These are phyloP conservation scores for Nemania sp. DNA, from an alignment of 2,329 filamentous ascomycete species.

Conservation along the genomic window DNA sequence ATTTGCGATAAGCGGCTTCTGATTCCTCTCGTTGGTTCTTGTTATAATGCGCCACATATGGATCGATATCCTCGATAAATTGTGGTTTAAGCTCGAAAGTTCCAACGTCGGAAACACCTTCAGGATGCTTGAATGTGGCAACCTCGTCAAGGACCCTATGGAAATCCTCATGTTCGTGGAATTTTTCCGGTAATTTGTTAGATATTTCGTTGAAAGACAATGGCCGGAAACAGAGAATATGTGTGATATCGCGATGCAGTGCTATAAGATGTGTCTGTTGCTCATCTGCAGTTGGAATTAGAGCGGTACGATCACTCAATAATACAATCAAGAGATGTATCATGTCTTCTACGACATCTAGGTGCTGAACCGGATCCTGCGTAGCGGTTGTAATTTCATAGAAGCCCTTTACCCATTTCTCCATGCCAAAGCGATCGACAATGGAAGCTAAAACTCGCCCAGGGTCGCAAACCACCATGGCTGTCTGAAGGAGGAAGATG, in stretches of 20 bases:
- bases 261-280: slow-evolving; percentile 73
- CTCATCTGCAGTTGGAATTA: slow-evolving; percentile 77
- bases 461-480: slow-evolving; percentile 86
- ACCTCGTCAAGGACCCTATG: slow-evolving; percentile 86
- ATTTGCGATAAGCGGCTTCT: slow-evolving; percentile 86
- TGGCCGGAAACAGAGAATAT: slow-evolving; percentile 96
- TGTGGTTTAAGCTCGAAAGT: slow-evolving; percentile 93
- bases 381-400: slow-evolving; percentile 79
- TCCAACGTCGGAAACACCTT: slow-evolving; percentile 91
- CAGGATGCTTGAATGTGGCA: slow-evolving; percentile 88
- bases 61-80: slow-evolving; percentile 89
- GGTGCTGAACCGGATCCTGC: slow-evolving; percentile 86
- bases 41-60: slow-evolving; percentile 94
- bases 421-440: slow-evolving; percentile 90
- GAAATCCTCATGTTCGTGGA: slow-evolving; percentile 90
- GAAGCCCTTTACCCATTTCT: slow-evolving; percentile 85
- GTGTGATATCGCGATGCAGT: slow-evolving; percentile 89
- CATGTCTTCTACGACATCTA: slow-evolving; percentile 96
- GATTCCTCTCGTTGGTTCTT: slow-evolving; percentile 98
- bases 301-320: slow-evolving; percentile 85
- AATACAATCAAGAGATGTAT: slow-evolving; percentile 92
- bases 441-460: slow-evolving; percentile 88
- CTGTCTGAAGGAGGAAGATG: slow-evolving; percentile 92
- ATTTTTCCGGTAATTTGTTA: slow-evolving; percentile 85
- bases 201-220: slow-evolving; percentile 94